phyloP scores from a whole-genome alignment of 2,329 filamentous ascomycete species.

The Exophiala sideris region DNA sequence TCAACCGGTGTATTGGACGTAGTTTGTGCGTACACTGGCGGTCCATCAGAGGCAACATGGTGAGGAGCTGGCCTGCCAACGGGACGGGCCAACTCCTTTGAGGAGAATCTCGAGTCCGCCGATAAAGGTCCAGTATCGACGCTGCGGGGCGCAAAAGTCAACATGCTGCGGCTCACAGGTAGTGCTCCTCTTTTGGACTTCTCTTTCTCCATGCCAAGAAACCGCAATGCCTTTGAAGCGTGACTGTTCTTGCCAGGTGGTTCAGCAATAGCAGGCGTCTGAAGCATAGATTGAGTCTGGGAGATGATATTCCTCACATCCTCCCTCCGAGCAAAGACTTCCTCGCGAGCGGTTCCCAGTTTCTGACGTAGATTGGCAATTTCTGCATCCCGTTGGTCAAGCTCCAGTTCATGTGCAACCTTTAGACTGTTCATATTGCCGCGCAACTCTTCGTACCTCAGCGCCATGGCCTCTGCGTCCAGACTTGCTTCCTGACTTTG shows the following conservation, averaged over 20 bases:
- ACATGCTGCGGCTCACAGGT: conserved; percentile 17
- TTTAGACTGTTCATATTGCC: conserved; percentile 17
- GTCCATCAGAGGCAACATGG: neutral
- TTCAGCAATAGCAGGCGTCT: neutral
- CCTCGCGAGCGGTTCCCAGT: conserved; percentile 22
- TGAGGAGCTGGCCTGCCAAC: conserved; percentile 1
- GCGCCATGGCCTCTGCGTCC: conserved; percentile 6
- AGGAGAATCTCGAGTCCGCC: conserved; percentile 10
- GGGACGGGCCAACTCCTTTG: conserved; percentile 15
- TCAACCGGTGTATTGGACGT: conserved; percentile 8
- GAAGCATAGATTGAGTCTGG: conserved; percentile 12
- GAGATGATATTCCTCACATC: conserved; percentile 21
- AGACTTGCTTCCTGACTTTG: conserved; percentile 1
- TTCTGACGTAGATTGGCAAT: conserved; percentile 19
- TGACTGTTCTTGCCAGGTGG: conserved; percentile 10
- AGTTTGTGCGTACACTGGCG: neutral
- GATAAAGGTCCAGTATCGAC: neutral
- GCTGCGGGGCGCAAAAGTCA: conserved; percentile 7
- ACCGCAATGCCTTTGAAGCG: conserved; percentile 20
- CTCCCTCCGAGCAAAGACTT: conserved; percentile 19
- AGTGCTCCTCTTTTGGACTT: conserved; percentile 7
- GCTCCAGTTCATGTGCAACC: conserved; percentile 17
- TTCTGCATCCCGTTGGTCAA: conserved; percentile 20
- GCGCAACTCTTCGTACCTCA: conserved; percentile 19
- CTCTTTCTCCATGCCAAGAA: conserved; percentile 23